A percentile compares a stretch with the other conserved stretches of the same genome.
These are phyloP conservation scores for Dipteronia dyeriana DNA, from an alignment of 345 rosid genomes.

Conservation along the genomic window DNA sequence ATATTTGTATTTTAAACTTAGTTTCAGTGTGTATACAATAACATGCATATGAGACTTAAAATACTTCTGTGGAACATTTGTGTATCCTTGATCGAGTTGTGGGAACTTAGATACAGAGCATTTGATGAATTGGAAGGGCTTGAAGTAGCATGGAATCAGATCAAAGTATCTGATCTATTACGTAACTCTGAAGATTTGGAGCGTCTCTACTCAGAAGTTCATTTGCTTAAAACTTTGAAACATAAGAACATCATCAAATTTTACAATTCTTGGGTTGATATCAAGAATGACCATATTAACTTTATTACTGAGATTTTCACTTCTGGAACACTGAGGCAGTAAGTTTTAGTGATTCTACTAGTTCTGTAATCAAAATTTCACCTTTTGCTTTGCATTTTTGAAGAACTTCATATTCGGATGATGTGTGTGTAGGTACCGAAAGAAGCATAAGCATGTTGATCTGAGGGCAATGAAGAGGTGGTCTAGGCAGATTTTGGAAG, in stretches of 20 bases:
- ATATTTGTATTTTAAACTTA: neutral
- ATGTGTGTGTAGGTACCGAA: slow-evolving; percentile 60
- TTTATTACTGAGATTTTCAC: slow-evolving; percentile 95
- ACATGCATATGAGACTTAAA: slow-evolving; percentile 9
- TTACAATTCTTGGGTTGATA: slow-evolving; percentile 85
- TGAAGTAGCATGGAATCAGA: slow-evolving; percentile 99
- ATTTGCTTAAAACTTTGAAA: slow-evolving; percentile 84
- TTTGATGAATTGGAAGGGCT: slow-evolving; percentile 93
- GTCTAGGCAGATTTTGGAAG: slow-evolving; percentile 89
- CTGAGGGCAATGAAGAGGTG: slow-evolving; percentile 88
- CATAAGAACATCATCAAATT: slow-evolving; percentile 88
- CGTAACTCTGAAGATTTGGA: slow-evolving; percentile 79
- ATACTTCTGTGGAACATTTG: neutral
- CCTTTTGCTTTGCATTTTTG: slow-evolving; percentile 6
- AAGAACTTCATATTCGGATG: slow-evolving; percentile 14
- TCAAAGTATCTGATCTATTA: slow-evolving; percentile 63
- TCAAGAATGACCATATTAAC: slow-evolving; percentile 73
- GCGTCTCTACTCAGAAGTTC: slow-evolving; percentile 89
- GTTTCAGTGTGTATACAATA: neutral
- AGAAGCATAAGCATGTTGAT: slow-evolving; percentile 88
- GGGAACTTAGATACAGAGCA: slow-evolving; percentile 74
- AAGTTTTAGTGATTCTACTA: slow-evolving; percentile 29
- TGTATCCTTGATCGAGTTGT: slow-evolving; percentile 51
- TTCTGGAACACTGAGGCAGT: slow-evolving; percentile 92
- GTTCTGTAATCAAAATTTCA: neutral